Evolutionary conservation across 306 rosid genomes (phyloP).

Genomic region (Gillenia trifoliata): DNA sequence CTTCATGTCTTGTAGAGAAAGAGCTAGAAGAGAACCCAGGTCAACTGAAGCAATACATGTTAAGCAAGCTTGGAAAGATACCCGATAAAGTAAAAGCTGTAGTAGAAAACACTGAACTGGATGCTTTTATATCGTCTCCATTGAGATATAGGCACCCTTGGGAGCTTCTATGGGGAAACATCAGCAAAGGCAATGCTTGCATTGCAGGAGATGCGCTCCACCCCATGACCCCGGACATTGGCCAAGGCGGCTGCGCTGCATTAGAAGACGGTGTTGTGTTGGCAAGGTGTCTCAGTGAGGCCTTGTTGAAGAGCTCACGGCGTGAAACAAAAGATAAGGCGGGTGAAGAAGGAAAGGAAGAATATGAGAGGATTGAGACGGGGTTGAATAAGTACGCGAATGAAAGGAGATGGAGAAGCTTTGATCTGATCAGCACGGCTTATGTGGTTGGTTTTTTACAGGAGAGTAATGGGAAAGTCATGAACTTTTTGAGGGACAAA

Average conservation of each 20-base stretch:
- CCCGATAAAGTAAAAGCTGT: slow-evolving; percentile 14
- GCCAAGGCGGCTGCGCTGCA: slow-evolving; percentile 48
- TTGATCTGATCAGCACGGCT: slow-evolving; percentile 28
- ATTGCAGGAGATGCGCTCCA: slow-evolving; percentile 70
- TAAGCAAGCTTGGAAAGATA: slow-evolving; percentile 25
- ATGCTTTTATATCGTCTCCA: slow-evolving; percentile 19
- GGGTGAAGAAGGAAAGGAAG: neutral
- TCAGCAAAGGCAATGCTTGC: slow-evolving; percentile 44
- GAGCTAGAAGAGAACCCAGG: slow-evolving; percentile 15
- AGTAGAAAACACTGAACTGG: slow-evolving; percentile 13
- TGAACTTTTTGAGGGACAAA: slow-evolving; percentile 23
- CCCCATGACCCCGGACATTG: slow-evolving; percentile 69
- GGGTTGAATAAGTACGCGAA: slow-evolving; percentile 30
- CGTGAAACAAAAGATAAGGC: neutral
- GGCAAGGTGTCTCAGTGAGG: slow-evolving; percentile 57
- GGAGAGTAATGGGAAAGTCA: slow-evolving; percentile 22
- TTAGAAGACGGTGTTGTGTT: slow-evolving; percentile 63
- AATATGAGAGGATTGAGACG: slow-evolving; percentile 13
- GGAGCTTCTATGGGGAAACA: slow-evolving; percentile 40
- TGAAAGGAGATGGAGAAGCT: slow-evolving; percentile 54
- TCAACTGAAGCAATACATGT: slow-evolving; percentile 19
- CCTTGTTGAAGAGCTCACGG: slow-evolving; percentile 15
- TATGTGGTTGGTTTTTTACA: slow-evolving; percentile 31
- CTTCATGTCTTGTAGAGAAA: slow-evolving; percentile 34
- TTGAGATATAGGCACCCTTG: slow-evolving; percentile 48